Conservation (phyloP, 2,329 filamentous ascomycete genomes). For the Drechmeria coniospora region DNA sequence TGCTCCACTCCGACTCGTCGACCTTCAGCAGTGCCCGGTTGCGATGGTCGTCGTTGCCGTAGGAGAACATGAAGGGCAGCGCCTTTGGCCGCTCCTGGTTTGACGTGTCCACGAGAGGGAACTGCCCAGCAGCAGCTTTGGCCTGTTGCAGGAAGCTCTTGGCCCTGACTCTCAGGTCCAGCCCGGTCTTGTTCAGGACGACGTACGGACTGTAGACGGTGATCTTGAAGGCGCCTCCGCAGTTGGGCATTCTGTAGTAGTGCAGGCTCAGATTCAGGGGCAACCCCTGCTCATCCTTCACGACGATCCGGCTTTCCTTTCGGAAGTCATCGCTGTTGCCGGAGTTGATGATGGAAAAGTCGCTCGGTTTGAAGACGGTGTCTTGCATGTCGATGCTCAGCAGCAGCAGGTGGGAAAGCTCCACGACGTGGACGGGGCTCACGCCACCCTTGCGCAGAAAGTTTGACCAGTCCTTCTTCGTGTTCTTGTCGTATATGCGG, state of each 20-base stretch:
- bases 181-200: conserved; percentile 84
- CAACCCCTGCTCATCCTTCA: conserved; percentile 74
- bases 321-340: conserved; percentile 77
- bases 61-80: conserved; percentile 92
- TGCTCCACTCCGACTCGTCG: conserved; percentile 88
- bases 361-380: conserved; percentile 83
- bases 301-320: conserved; percentile 60
- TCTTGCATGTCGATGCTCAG: conserved; percentile 96
- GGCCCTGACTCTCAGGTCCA: conserved; percentile 74
- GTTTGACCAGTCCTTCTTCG: conserved; percentile 97
- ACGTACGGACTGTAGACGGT: conserved; percentile 93
- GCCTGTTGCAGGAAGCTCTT: conserved; percentile 79
- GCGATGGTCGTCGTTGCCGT: conserved; percentile 70
- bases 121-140: conserved; percentile 70
- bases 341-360: conserved; percentile 94
- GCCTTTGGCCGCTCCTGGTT: conserved; percentile 51
- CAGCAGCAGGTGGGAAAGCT: conserved; percentile 81
- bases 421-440: conserved; percentile 92
- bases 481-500: conserved; percentile 96
- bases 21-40: conserved; percentile 82
- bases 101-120: conserved; percentile 34
- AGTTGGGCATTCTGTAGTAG: conserved; percentile 79
- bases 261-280: conserved; percentile 72
- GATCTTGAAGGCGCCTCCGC: conserved; percentile 89
- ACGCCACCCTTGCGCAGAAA: conserved; percentile 93